Evolutionary conservation across 1,284 basidiomycete genomes (phyloP), one percentile per base, ranked within the genome.

Genomic region (Apiotrichum mycotoxinovorans): DNA sequence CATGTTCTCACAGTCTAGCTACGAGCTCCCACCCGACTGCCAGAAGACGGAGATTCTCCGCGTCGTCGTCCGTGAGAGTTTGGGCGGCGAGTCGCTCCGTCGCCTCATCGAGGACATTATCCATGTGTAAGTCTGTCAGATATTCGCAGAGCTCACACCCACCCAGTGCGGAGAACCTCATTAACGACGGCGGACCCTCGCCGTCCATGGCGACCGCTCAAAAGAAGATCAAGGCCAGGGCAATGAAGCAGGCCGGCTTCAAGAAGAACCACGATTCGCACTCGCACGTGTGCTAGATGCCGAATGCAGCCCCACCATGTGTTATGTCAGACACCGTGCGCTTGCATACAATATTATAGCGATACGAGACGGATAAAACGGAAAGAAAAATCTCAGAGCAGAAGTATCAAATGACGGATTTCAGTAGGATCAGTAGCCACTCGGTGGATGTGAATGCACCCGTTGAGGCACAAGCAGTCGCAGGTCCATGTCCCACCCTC

Each of bases 41-140:
- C 79, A 90, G 60, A 78, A 83, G 17, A 76, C 85, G 45, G 84
- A 93, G 70, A 92, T 95, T 63, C 81, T 95, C 49, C 86, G 91
- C 54, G 89, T 93, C 15, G 92, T 95, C 46, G 83, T 92, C 14
- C 83, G 87, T 51, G 91, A 93, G 77, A 87, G 64, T 9, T 64
- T 75, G 23, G 66, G 66, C 14, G 73, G 72, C 45, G 70, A 74
- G 51, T 58, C 74, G 7, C 58, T 63, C 23, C 58, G 68, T 45
- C 71, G 68, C 59, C 66, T 76, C 46, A 66, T 76, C 54, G 44
- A 34, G 20, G 73, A 76, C 57, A 75, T 76, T 46, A 57, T 76
- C 42, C 41, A 64, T 17, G 46, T 48, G 43, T 44, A 22, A 27
- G 43, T 44, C 11, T 26, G 43, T 3, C 25, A 26, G 20, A 23